Evolutionary conservation across 176 grass and related monocot species (phyloP), one percentile per base, ranked within the genome.

Genomic region (Pharus latifolius): DNA sequence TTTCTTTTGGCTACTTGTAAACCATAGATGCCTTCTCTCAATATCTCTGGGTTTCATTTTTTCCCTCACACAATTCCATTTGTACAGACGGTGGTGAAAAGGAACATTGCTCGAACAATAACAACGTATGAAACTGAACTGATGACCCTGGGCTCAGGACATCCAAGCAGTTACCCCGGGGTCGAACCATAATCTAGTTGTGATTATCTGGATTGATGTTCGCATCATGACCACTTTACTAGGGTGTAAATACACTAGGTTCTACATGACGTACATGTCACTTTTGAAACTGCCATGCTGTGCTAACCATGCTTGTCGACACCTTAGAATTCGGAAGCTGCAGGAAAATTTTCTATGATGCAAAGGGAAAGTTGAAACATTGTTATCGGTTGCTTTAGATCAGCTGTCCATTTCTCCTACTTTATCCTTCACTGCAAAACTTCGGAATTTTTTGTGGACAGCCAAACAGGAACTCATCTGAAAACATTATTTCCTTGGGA

Each of bases 81-180:
- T 63, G 56, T 85, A 70, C 77, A 85, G 83, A 12, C 56, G 8
- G 57, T 44, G 69, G 56, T 38, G n/a, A 2, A 0, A 77, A 62
- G 31, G 55, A 58, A 61, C 47, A 15, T 17, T 29, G 32, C 23
- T 20, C 10, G 24, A 63, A 60, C 50, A 31, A 44, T 0, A 72
- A 41, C 34, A 31, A 57, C 15, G 63, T 74, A 5, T 75, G 70
- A 80, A 56, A 24, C 3, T 38, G 35, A 38, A 38, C 35, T 9
- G 35, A 38, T 9, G 8, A 38, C 35, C 9, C 6, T 5, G 8
- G 8, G 4, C 9, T 38, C 9, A 9, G 4, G 35, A 38, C 35
- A 5, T 38, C 6, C 35, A 38, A 38, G 8, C 35, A 38, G 35
- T 9, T 4, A 9, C 35, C 35, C 35, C 9, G 35, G 4, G 35